Base-by-base conservation (phyloP, 106 monocot genomes). In the Agapanthus africanus region DNA sequence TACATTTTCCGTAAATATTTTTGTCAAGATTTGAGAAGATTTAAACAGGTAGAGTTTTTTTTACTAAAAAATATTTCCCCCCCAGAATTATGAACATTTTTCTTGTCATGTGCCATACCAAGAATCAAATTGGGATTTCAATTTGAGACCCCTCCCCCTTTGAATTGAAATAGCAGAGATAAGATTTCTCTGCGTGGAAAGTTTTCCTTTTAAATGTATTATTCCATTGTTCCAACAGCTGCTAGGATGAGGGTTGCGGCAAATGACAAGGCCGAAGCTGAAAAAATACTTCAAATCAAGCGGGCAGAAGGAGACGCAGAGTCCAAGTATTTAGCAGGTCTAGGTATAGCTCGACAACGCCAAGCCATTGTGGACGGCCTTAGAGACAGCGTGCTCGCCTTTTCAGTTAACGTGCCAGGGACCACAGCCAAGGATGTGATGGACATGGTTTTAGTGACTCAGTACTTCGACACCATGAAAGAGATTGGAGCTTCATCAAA, bases 391-490 rank as follows among this genome's bases (percentile, higher is more conserved):
- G 94, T 90, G 10, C 83, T 89, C 0, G 89, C 83, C 59, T 93
- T 93, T 75, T 79, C 89, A 3, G 79, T 35, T 2, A 86, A 89
- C 19, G 93, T 89, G 49, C 93, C 86, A 0, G 89, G 93, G 11
- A 90, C 90, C 26, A 72, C 80, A 0, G 82, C 90, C 0, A 94
- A 87, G 74, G 87, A 90, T 73, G 87, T 94, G 32, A 85, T 94
- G 90, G 94, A 94, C 72, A 94, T 94, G 94, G 87, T 94, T 7
- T 78, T 94, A 2, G 80, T 90, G 22, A 90, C 90, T 0, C 94
- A 94, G 70, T 94, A 94, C 74, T 94, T 94, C 13, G 90, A 94
- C 67, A 94, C 94, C 22, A 90, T 94, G 87, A 87, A 81, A 71
- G 94, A 94, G 26, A 94, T 94, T 4, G 94, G 94, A 1, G 85